A percentile compares a stretch with the other conserved stretches of the same genome.
These are phyloP conservation scores for Albatrellus sp. DNA, from an alignment of 1,284 basidiomycete genomes.

Conservation along the genomic window DNA sequence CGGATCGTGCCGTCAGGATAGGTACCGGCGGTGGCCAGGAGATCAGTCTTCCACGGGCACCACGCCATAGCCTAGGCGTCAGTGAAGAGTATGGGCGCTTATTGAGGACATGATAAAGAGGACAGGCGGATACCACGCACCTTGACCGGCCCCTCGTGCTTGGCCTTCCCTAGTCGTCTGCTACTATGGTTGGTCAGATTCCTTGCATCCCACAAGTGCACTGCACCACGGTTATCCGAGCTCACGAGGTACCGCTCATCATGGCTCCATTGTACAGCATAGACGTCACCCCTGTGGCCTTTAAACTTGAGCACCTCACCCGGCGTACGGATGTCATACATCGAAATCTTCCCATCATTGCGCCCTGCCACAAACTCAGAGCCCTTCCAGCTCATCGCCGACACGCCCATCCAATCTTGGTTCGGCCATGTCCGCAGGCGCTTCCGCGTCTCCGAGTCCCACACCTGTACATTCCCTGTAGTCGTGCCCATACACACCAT, in stretches of 20 bases:
- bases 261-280: slow-evolving; percentile 32
- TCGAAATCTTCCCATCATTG: slow-evolving; percentile 23
- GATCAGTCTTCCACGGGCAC: slow-evolving; percentile 63
- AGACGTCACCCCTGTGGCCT: slow-evolving; percentile 28
- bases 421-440: slow-evolving; percentile 24
- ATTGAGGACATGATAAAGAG: background rate
- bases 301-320: slow-evolving; percentile 18
- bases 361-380: slow-evolving; percentile 27
- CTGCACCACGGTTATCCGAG: slow-evolving; percentile 27
- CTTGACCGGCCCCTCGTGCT: slow-evolving; percentile 42
- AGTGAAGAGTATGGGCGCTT: background rate
- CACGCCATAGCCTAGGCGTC: slow-evolving; percentile 46
- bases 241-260: slow-evolving; percentile 30
- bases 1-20: slow-evolving; percentile 56
- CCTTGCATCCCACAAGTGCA: slow-evolving; percentile 34
- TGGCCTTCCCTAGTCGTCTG: slow-evolving; percentile 30
- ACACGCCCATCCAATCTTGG: slow-evolving; percentile 21
- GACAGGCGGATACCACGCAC: slow-evolving; percentile 23
- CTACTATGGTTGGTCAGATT: slow-evolving; percentile 12
- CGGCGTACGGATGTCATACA: slow-evolving; percentile 25
- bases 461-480: slow-evolving; percentile 25
- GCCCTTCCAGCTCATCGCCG: slow-evolving; percentile 30
- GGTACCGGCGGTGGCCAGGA: slow-evolving; percentile 60
- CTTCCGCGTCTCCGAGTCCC: slow-evolving; percentile 23
- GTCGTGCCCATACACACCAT: slow-evolving; percentile 27